phyloP scores from a whole-genome alignment of 2,329 filamentous ascomycete genomes.

The Teratosphaeria viscida region DNA sequence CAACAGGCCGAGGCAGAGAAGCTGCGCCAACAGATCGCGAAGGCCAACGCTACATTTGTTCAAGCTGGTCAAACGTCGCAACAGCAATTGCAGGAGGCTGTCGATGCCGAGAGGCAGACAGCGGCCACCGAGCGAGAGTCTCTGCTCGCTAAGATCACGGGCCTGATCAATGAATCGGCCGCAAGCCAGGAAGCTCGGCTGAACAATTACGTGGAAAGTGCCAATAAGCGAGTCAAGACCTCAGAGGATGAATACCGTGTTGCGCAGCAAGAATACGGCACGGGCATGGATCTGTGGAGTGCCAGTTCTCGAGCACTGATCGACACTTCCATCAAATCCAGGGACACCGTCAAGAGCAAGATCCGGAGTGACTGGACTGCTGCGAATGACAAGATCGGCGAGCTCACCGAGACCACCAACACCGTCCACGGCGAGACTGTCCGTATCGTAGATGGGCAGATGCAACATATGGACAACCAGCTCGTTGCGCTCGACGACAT shows the following conservation, averaged over 20 bases:
- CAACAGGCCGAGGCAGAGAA: constrained; percentile 69
- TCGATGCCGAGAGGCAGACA: constrained; percentile 66
- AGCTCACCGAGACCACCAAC: constrained; percentile 72
- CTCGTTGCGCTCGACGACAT: constrained; percentile 87
- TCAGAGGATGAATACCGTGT: constrained; percentile 43
- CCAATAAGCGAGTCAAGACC: constrained; percentile 42
- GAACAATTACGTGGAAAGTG: constrained; percentile 51
- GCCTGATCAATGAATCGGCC: constrained; percentile 64
- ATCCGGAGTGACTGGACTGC: constrained; percentile 78
- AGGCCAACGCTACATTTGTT: constrained; percentile 57
- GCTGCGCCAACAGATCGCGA: constrained; percentile 60
- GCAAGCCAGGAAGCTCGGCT: constrained; percentile 64
- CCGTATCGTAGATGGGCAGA: constrained; percentile 79
- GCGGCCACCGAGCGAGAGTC: constrained; percentile 63
- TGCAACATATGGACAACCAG: constrained; percentile 75
- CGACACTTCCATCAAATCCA: constrained; percentile 59
- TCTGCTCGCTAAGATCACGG: constrained; percentile 65
- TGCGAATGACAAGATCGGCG: constrained; percentile 69
- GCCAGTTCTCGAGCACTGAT: constrained; percentile 58
- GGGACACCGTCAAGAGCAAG: constrained; percentile 68
- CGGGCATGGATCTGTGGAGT: constrained; percentile 66
- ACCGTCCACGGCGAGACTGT: constrained; percentile 86
- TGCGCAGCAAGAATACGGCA: constrained; percentile 54
- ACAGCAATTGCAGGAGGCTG: constrained; percentile 53
- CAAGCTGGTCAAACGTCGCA: constrained; percentile 59